A percentile compares a stretch with the other conserved stretches of the same genome.
These are phyloP conservation scores for Vitis vinifera DNA, from an alignment of 164 flowering plant genomes.

Conservation along the genomic window ASM3070453v1 NC_081811.1:3926001-3926500, in stretches of 20 bases:
- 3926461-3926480: not conserved
- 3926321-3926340: not conserved
- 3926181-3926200: constrained; percentile 65
- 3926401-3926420: not conserved
- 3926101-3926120: not conserved
- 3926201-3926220: constrained; percentile 71
- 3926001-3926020: constrained; percentile 92
- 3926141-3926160: no score
- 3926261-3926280: not conserved
- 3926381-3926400: not conserved
- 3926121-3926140: not conserved
- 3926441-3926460: not conserved
- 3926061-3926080: not conserved
- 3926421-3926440: not conserved
- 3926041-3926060: constrained; percentile 48
- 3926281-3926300: not conserved
- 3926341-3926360: no score
- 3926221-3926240: constrained; percentile 92
- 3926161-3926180: not conserved
- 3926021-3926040: constrained; percentile 81
- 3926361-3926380: not conserved
- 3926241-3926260: constrained; percentile 42
- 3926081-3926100: not conserved
- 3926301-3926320: not conserved
- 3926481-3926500: not conserved